Evolutionary conservation across 345 rosid genomes (phyloP).

Genomic region (Camelina laxa): DNA sequence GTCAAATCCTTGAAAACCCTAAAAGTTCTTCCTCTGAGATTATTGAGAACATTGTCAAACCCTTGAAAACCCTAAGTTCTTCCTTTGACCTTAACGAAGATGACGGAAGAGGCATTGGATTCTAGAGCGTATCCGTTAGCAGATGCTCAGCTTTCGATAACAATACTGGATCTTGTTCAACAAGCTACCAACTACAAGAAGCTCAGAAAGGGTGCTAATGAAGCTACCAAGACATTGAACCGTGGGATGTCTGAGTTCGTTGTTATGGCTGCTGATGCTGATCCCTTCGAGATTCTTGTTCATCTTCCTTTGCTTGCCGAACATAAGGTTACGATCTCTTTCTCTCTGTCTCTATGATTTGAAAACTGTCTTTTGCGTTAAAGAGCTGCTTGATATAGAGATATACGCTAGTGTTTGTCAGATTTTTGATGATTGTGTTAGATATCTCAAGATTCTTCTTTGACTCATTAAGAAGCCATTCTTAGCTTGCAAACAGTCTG

Average conservation of each 20-base stretch:
- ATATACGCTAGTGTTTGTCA: neutral
- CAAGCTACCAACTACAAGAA: conserved; percentile 94
- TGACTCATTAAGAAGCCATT: neutral
- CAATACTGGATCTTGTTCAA: conserved; percentile 79
- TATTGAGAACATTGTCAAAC: neutral
- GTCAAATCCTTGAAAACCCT: conserved; percentile 16
- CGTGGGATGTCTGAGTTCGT: conserved; percentile 90
- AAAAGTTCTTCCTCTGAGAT: neutral
- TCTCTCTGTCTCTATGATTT: neutral
- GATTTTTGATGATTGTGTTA: neutral
- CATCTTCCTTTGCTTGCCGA: conserved; percentile 79
- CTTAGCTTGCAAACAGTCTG: neutral
- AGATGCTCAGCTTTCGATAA: conserved; percentile 64
- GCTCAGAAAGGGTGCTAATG: conserved; percentile 92
- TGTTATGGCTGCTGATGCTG: conserved; percentile 80
- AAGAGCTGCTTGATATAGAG: neutral
- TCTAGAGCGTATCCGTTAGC: conserved; percentile 92
- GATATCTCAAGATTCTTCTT: neutral
- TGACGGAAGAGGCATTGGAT: conserved; percentile 74
- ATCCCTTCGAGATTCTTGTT: conserved; percentile 83
- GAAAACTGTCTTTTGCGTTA: neutral
- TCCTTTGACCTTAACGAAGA: conserved; percentile 13
- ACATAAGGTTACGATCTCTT: conserved; percentile 56
- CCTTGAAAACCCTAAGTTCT: neutral
- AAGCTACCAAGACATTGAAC: conserved; percentile 91